Percentiles rank a stretch among this genome's conserved stretches.
Evolutionary conservation across 176 grass and related monocot genomes (phyloP).

Genomic region (Pontederia paniculata): DNA sequence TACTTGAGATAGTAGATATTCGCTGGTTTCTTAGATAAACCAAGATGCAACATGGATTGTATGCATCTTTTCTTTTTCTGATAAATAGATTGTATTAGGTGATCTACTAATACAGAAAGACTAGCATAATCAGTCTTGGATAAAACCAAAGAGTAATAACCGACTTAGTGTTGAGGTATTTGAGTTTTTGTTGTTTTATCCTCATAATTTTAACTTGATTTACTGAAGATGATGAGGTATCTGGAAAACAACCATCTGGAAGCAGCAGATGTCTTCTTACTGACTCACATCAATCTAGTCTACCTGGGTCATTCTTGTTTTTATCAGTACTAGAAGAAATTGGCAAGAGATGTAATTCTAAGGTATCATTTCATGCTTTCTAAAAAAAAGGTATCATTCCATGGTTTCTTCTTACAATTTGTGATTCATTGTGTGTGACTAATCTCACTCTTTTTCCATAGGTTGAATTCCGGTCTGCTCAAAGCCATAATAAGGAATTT

Average conservation of each 20-base stretch:
- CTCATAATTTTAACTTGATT: not conserved
- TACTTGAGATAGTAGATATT: too few relatives aligned
- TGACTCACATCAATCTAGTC: constrained; percentile 32
- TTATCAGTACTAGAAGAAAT: constrained; percentile 76
- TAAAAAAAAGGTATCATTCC: not conserved
- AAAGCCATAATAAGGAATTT: constrained; percentile 40
- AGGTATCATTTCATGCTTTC: constrained; percentile 29
- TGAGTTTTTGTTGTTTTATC: not conserved
- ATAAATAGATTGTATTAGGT: too few relatives aligned
- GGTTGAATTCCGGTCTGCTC: constrained; percentile 73
- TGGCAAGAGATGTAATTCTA: constrained; percentile 47
- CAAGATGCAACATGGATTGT: too few relatives aligned
- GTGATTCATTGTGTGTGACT: not conserved
- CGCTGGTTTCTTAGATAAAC: too few relatives aligned
- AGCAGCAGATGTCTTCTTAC: constrained; percentile 32
- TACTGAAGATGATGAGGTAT: constrained; percentile 48
- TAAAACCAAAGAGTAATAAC: too few relatives aligned
- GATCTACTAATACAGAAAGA: too few relatives aligned
- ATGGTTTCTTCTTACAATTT: constrained; percentile 9
- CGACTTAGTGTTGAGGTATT: not conserved
- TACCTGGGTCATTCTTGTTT: constrained; percentile 37
- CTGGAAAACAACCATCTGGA: constrained; percentile 23
- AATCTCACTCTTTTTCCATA: constrained; percentile 14
- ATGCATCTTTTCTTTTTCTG: too few relatives aligned
- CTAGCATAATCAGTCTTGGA: too few relatives aligned